Conservation (phyloP, 1,284 basidiomycete species). For the Puccinia triticina region DNA sequence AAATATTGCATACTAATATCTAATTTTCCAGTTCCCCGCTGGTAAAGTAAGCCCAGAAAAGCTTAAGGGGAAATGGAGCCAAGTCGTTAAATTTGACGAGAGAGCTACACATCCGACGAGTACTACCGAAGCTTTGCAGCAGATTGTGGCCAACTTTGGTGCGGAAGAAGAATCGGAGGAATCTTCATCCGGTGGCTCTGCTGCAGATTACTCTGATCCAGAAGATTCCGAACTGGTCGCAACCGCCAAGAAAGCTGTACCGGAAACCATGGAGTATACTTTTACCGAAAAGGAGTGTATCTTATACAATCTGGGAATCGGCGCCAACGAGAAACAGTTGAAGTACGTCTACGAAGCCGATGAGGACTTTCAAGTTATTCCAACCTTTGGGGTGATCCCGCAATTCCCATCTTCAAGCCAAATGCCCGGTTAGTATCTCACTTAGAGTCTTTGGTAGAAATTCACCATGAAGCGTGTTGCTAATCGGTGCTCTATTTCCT, state of each 20-base stretch:
- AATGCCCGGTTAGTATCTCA: conserved; percentile 53
- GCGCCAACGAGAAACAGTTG: conserved; percentile 89
- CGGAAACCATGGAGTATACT: conserved; percentile 68
- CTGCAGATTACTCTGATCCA: conserved; percentile 69
- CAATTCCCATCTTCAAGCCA: conserved; percentile 75
- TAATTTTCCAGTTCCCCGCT: conserved; percentile 70
- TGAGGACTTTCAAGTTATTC: conserved; percentile 81
- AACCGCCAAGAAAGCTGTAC: conserved; percentile 72
- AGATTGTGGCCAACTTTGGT: conserved; percentile 77
- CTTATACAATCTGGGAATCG: conserved; percentile 92
- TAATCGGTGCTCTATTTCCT: conserved; percentile 26
- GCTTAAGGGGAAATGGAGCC: conserved; percentile 74
- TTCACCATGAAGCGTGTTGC: neutral
- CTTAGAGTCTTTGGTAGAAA: neutral
- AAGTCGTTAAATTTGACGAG: conserved; percentile 78
- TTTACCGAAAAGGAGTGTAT: conserved; percentile 91
- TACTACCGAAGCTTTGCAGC: conserved; percentile 65
- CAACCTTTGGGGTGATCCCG: conserved; percentile 95
- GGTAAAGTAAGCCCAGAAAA: conserved; percentile 78
- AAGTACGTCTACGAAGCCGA: conserved; percentile 89
- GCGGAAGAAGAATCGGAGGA: conserved; percentile 65
- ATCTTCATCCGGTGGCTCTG: conserved; percentile 53
- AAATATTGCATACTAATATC: neutral
- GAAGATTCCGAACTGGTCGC: conserved; percentile 83
- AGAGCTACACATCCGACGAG: conserved; percentile 73